Evolutionary conservation across 2,329 filamentous ascomycete genomes (phyloP).

Genomic region (Purpureocillium takamizusanense): DNA sequence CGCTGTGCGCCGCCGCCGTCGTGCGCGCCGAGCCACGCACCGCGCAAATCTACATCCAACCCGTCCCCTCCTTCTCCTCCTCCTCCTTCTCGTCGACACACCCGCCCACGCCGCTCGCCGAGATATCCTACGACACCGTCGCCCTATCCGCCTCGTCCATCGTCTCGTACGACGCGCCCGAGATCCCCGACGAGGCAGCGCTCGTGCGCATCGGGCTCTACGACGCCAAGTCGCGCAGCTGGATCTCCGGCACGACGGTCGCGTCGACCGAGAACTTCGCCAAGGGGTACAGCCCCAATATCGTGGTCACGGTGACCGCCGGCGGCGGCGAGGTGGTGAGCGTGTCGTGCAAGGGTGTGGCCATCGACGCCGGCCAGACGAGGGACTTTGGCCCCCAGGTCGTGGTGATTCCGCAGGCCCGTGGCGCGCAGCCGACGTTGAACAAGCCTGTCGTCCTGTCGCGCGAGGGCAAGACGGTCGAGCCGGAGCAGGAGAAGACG

Average conservation of each 20-base stretch:
- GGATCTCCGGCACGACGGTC: constrained; percentile 47
- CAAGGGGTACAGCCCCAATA: constrained; percentile 51
- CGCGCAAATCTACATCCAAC: constrained; percentile 45
- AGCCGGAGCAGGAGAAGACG: constrained; percentile 49
- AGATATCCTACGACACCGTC: constrained; percentile 45
- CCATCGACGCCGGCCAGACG: constrained; percentile 55
- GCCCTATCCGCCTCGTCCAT: constrained; percentile 35
- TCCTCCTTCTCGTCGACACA: constrained; percentile 10
- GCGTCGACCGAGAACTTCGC: constrained; percentile 47
- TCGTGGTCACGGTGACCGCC: constrained; percentile 42
- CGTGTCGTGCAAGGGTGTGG: constrained; percentile 43
- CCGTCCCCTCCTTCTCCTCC: constrained; percentile 25
- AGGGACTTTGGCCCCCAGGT: constrained; percentile 57
- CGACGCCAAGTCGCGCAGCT: constrained; percentile 34
- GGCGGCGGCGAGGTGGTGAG: constrained; percentile 35
- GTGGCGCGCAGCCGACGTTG: constrained; percentile 47
- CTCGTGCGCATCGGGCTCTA: constrained; percentile 51
- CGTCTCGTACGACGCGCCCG: constrained; percentile 46
- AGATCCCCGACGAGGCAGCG: constrained; percentile 32
- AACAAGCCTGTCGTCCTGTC: constrained; percentile 56
- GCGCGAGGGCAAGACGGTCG: constrained; percentile 49
- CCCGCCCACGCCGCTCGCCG: constrained; percentile 37
- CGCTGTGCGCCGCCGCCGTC: constrained; percentile 32
- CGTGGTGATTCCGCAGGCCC: constrained; percentile 34
- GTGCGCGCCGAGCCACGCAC: constrained; percentile 32